Conservation (phyloP, 2,329 filamentous ascomycete species). For the Diaporthe humulicola region DNA sequence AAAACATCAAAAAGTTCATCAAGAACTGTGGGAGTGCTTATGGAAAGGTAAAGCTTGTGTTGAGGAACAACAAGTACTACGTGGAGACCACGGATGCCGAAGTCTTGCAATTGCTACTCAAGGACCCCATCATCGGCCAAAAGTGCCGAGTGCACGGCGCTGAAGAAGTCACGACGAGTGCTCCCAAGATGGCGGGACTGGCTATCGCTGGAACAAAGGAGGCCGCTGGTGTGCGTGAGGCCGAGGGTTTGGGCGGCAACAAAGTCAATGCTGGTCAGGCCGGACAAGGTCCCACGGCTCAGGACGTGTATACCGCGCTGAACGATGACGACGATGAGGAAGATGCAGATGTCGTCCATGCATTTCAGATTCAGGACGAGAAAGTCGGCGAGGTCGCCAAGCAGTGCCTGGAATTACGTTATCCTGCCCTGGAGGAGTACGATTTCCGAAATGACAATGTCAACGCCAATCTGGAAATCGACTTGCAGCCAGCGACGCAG, state of each 20-base stretch:
- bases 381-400: conserved; percentile 90
- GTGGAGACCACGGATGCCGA: conserved; percentile 89
- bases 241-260: conserved; percentile 59
- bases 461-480: conserved; percentile 94
- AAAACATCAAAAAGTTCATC: conserved; percentile 83
- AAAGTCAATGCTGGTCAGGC: conserved; percentile 55
- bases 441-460: conserved; percentile 93
- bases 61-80: conserved; percentile 93
- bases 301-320: conserved; percentile 78
- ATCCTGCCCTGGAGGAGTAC: conserved; percentile 95
- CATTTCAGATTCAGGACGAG: conserved; percentile 89
- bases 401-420: conserved; percentile 86
- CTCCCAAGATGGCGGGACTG: conserved; percentile 87
- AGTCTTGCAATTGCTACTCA: conserved; percentile 84
- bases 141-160: conserved; percentile 78
- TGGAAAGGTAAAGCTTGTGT: conserved; percentile 91
- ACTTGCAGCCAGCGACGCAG: conserved; percentile 87
- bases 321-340: conserved; percentile 85
- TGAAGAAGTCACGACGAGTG: conserved; percentile 81
- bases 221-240: conserved; percentile 88
- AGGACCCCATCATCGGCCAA: conserved; percentile 84
- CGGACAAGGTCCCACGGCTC: conserved; percentile 67
- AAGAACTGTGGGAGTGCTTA: conserved; percentile 87
- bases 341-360: conserved; percentile 87
- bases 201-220: conserved; percentile 96